A percentile compares a stretch with the other conserved stretches of the same genome.
These are phyloP conservation scores for Melanogaster broomeanus DNA, from an alignment of 768 basidiomycete genomes.

Conservation along the genomic window DNA sequence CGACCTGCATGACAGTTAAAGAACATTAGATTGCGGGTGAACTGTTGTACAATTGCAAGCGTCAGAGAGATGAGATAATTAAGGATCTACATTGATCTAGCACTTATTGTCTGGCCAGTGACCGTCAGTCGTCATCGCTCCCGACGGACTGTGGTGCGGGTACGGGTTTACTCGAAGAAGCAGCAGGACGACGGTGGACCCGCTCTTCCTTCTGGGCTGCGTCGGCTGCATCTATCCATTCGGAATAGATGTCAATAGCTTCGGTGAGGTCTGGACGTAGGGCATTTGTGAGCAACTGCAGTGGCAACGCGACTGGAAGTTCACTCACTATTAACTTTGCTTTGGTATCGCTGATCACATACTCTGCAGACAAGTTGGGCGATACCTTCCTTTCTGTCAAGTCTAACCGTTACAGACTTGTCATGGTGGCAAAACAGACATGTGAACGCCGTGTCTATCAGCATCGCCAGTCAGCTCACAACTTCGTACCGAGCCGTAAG, in stretches of 20 bases:
- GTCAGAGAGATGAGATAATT: slow-evolving; percentile 4
- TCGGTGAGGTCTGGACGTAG: slow-evolving; percentile 71
- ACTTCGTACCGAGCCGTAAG: not conserved
- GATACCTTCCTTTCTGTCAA: slow-evolving; percentile 84
- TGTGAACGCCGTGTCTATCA: slow-evolving; percentile 76
- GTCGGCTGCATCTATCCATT: slow-evolving; percentile 90
- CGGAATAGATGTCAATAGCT: slow-evolving; percentile 86
- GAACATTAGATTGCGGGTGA: slow-evolving; percentile 6
- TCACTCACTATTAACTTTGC: slow-evolving; percentile 79
- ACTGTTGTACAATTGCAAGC: slow-evolving; percentile 23
- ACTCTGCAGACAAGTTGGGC: slow-evolving; percentile 81
- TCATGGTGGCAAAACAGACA: slow-evolving; percentile 91
- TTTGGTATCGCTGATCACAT: slow-evolving; percentile 85
- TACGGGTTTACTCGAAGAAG: slow-evolving; percentile 50
- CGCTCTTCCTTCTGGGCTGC: slow-evolving; percentile 71
- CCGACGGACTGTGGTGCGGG: slow-evolving; percentile 38
- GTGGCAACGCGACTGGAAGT: not conserved
- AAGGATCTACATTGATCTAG: not conserved
- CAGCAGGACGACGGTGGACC: slow-evolving; percentile 49
- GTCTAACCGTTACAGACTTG: slow-evolving; percentile 80
- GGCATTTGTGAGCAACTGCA: slow-evolving; percentile 14
- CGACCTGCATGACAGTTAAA: too few relatives aligned
- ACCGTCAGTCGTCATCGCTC: slow-evolving; percentile 56
- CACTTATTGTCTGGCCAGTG: slow-evolving; percentile 36
- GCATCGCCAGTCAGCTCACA: slow-evolving; percentile 3